Percentiles rank a stretch among this genome's conserved stretches.
Evolutionary conservation across 306 rosid species (phyloP).

Genomic region (Senna siamea): DNA sequence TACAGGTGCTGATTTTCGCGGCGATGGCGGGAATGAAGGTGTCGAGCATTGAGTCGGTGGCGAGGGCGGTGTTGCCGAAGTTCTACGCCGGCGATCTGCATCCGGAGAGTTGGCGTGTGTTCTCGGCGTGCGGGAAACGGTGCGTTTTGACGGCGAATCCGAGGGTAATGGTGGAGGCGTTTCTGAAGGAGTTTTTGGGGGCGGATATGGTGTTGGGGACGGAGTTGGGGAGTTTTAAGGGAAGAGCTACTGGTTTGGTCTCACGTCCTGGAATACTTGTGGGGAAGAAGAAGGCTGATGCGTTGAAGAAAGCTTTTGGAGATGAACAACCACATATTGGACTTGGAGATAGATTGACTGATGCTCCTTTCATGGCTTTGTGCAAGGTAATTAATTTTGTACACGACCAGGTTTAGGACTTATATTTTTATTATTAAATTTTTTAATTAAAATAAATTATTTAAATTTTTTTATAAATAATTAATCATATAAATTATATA

Average conservation of each 20-base stretch:
- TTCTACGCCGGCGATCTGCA: conserved; percentile 67
- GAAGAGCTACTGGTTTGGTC: conserved; percentile 80
- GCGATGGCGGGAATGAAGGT: conserved; percentile 65
- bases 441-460: too few species aligned
- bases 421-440: too few species aligned
- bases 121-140: conserved; percentile 66
- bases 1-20: conserved; percentile 66
- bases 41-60: conserved; percentile 65
- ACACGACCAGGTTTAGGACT: too few species aligned
- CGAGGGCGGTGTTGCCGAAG: conserved; percentile 79
- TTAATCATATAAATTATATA: too few species aligned
- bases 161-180: conserved; percentile 80
- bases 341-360: conserved; percentile 78
- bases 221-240: conserved; percentile 51
- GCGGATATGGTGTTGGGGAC: conserved; percentile 76
- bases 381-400: conserved; percentile 86
- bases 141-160: conserved; percentile 79
- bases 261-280: conserved; percentile 62
- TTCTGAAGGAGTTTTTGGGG: conserved; percentile 69
- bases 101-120: conserved; percentile 73
- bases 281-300: conserved; percentile 64
- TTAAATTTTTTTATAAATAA: too few species aligned
- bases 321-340: conserved; percentile 65
- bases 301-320: conserved; percentile 54
- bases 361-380: conserved; percentile 71